Conservation (phyloP, 805 yeast genomes). For the Candida vartiovaarae region DNA sequence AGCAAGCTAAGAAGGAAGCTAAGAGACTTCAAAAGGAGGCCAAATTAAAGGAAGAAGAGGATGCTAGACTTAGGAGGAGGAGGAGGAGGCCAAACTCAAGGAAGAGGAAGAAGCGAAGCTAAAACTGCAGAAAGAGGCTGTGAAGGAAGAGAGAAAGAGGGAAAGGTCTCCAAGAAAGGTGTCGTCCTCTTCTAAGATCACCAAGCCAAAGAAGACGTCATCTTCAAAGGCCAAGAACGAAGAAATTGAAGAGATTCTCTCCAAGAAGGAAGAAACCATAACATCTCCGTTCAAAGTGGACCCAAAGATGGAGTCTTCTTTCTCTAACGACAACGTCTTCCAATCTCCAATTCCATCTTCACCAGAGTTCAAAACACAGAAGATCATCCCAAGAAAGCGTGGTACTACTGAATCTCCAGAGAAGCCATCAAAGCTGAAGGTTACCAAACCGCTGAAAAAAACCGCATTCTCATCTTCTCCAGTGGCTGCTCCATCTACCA, state of each 20-base stretch:
- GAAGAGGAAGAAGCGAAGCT: background rate
- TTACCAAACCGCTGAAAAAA: conserved; percentile 11
- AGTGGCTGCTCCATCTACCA: conserved; percentile 4
- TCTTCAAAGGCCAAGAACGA: conserved; percentile 1
- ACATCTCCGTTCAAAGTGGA: conserved; percentile 10
- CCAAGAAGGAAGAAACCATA: background rate
- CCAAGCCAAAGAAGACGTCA: background rate
- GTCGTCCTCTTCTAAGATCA: background rate
- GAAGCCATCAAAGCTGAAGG: conserved; percentile 10
- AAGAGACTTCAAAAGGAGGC: background rate
- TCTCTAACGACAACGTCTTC: conserved; percentile 30
- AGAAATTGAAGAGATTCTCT: conserved; percentile 1
- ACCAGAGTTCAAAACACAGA: conserved; percentile 12
- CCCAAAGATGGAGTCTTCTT: conserved; percentile 18
- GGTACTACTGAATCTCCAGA: conserved; percentile 7
- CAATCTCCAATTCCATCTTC: conserved; percentile 24
- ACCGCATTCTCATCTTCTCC: conserved; percentile 27
- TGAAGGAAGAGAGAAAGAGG: background rate
- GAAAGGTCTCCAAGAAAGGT: conserved; percentile 2
- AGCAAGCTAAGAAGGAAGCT: background rate
- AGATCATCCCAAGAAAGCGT: conserved; percentile 22
- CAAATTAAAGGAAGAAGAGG: too few relatives aligned
- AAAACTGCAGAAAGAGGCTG: background rate
- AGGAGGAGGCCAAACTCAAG: too few relatives aligned
- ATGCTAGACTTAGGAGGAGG: background rate